Conservation (phyloP, 75 land plant genomes). For the Pinus taeda region DNA sequence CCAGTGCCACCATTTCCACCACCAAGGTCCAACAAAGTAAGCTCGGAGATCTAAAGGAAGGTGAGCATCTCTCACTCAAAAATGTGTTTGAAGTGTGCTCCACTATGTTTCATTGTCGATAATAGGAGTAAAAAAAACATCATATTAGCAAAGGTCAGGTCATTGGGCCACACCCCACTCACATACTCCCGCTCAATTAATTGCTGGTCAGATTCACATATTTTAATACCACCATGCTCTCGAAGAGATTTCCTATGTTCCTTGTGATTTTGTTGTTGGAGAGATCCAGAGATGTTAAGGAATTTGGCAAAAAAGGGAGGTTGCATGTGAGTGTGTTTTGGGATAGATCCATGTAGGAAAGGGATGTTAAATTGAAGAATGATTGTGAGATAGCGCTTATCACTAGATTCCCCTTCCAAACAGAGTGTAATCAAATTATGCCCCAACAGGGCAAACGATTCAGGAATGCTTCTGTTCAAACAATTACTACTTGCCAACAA, state of each 20-base stretch:
- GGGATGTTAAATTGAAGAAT: slow-evolving; percentile 17
- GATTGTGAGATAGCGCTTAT: slow-evolving; percentile 26
- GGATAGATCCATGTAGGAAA: slow-evolving; percentile 37
- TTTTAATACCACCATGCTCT: slow-evolving; percentile 21
- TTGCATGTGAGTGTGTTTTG: slow-evolving; percentile 25
- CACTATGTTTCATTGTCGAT: too few relatives aligned
- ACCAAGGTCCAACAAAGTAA: too few relatives aligned
- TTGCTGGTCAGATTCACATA: slow-evolving; percentile 26
- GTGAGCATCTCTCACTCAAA: too few relatives aligned
- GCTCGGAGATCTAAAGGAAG: too few relatives aligned
- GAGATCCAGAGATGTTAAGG: slow-evolving; percentile 27
- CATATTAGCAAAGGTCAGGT: too few relatives aligned
- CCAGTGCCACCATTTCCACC: too few relatives aligned
- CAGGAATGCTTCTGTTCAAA: background rate
- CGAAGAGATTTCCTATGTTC: slow-evolving; percentile 23
- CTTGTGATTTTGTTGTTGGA: slow-evolving; percentile 38
- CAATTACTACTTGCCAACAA: background rate
- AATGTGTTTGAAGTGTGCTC: too few relatives aligned
- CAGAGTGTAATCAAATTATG: slow-evolving; percentile 13
- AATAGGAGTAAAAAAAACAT: too few relatives aligned
- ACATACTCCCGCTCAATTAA: slow-evolving; percentile 7
- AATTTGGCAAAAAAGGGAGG: slow-evolving; percentile 8
- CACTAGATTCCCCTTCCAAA: slow-evolving; percentile 29
- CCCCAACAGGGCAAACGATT: slow-evolving; percentile 10
- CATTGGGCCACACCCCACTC: too few relatives aligned